phyloP scores from a whole-genome alignment of 177 flowering plant species.

The Vitis hybrid region DNA sequence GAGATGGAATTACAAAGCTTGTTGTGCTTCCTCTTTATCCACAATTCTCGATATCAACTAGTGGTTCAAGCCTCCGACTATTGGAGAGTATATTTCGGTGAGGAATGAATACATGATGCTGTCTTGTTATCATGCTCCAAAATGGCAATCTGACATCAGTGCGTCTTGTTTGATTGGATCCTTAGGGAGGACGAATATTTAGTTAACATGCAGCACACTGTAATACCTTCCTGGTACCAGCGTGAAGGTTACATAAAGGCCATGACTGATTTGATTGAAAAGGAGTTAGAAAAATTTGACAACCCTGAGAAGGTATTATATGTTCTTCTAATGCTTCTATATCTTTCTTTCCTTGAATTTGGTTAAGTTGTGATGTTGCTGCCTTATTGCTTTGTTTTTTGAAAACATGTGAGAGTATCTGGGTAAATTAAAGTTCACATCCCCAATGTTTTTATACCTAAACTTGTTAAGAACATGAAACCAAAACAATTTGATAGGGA shows the following conservation, averaged over 20 bases:
- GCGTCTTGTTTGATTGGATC: constrained; percentile 12
- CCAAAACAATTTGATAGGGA: too few relatives aligned
- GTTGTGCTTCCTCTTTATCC: constrained; percentile 99
- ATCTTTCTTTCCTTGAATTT: not conserved
- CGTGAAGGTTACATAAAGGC: constrained; percentile 96
- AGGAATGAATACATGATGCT: constrained; percentile 13
- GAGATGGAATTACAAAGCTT: constrained; percentile 82
- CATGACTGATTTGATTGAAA: constrained; percentile 87
- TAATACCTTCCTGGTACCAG: constrained; percentile 99
- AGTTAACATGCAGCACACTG: constrained; percentile 98
- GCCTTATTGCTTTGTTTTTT: not conserved
- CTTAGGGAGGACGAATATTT: constrained; percentile 93
- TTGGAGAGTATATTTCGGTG: constrained; percentile 94
- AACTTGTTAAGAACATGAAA: too few relatives aligned
- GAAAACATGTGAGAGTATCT: not conserved
- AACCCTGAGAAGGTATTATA: constrained; percentile 61
- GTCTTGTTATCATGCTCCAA: constrained; percentile 8
- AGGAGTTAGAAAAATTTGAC: constrained; percentile 69
- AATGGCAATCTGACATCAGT: constrained; percentile 3
- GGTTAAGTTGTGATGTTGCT: not conserved
- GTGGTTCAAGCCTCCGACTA: constrained; percentile 96
- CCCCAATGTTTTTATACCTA: too few relatives aligned
- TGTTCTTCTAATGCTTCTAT: not conserved
- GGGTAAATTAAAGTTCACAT: too few relatives aligned
- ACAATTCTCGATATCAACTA: constrained; percentile 97